Evolutionary conservation across 2,329 filamentous ascomycete genomes (phyloP).

Genomic region (Arthrobotrys iridis): DNA sequence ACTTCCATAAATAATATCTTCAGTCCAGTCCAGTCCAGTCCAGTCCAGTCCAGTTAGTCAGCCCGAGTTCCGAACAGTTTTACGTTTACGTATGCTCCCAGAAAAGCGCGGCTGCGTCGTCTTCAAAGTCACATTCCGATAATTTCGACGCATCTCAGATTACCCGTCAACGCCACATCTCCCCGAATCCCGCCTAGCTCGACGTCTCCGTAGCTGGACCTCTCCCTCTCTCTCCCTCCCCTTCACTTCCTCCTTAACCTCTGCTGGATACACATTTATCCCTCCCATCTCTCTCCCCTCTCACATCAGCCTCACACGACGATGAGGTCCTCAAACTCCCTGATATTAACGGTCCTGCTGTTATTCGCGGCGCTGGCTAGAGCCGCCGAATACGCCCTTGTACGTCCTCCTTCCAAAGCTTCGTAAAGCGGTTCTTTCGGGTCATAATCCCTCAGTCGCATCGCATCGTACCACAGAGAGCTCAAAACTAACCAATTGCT

Average conservation of each 20-base stretch:
- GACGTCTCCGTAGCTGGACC: conserved; percentile 23
- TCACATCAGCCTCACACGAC: background rate
- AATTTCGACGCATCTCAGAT: background rate
- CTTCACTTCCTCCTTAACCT: background rate
- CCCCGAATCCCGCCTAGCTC: background rate
- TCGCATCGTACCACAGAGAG: background rate
- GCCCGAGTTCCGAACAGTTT: conserved; percentile 18
- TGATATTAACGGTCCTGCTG: conserved; percentile 44
- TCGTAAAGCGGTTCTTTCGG: conserved; percentile 1
- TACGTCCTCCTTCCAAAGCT: conserved; percentile 32
- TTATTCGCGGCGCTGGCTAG: conserved; percentile 52
- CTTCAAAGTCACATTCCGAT: background rate
- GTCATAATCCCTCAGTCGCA: background rate
- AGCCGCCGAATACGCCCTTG: conserved; percentile 55
- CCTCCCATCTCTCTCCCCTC: background rate
- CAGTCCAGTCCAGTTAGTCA: too few species aligned
- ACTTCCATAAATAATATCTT: too few species aligned
- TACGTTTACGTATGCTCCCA: conserved; percentile 1
- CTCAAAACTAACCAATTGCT: conserved; percentile 24
- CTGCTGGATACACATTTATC: too few species aligned
- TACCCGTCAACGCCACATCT: background rate
- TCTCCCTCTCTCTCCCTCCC: background rate
- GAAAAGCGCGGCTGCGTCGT: conserved; percentile 15
- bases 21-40: too few species aligned
- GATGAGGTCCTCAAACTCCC: conserved; percentile 49